These are phyloP conservation scores for Pezicula radicicola DNA, from an alignment of 2,329 filamentous ascomycete genomes.

Conservation along the genomic window DNA sequence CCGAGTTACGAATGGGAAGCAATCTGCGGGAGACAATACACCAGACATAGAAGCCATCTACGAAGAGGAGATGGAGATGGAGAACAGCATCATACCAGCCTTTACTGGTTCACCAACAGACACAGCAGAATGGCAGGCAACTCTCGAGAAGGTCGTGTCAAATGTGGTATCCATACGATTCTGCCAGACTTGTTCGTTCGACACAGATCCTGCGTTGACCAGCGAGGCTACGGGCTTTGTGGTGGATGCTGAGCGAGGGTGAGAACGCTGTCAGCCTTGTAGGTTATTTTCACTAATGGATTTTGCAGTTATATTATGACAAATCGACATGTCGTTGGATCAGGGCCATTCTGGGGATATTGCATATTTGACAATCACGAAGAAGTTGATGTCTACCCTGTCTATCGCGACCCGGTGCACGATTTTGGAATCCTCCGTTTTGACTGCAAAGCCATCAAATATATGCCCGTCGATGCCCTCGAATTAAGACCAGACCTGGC, in stretches of 20 bases:
- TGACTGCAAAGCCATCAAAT: conserved; percentile 93
- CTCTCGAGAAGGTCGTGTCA: conserved; percentile 88
- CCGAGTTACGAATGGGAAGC: conserved; percentile 27
- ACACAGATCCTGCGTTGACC: conserved; percentile 90
- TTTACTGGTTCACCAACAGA: conserved; percentile 52
- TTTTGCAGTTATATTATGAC: conserved; percentile 69
- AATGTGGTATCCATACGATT: conserved; percentile 99
- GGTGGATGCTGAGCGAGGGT: conserved; percentile 88
- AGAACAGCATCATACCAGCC: conserved; percentile 33
- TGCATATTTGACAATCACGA: conserved; percentile 99
- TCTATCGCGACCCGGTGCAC: conserved; percentile 97
- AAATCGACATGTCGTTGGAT: conserved; percentile 89
- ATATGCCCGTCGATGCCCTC: conserved; percentile 85
- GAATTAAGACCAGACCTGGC: conserved; percentile 82
- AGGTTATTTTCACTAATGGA: conserved; percentile 16
- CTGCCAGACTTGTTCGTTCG: conserved; percentile 96
- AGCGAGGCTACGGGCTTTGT: conserved; percentile 98
- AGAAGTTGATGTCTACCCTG: conserved; percentile 89
- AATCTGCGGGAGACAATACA: conserved; percentile 30
- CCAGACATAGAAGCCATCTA: conserved; percentile 23
- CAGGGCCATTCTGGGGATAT: conserved; percentile 97
- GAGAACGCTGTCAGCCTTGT: conserved; percentile 1
- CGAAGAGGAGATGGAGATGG: conserved; percentile 33
- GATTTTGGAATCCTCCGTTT: conserved; percentile 98
- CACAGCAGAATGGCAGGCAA: conserved; percentile 89